Base-by-base conservation (phyloP, 2,329 filamentous ascomycete species). In the Cercospora sojina region DNA sequence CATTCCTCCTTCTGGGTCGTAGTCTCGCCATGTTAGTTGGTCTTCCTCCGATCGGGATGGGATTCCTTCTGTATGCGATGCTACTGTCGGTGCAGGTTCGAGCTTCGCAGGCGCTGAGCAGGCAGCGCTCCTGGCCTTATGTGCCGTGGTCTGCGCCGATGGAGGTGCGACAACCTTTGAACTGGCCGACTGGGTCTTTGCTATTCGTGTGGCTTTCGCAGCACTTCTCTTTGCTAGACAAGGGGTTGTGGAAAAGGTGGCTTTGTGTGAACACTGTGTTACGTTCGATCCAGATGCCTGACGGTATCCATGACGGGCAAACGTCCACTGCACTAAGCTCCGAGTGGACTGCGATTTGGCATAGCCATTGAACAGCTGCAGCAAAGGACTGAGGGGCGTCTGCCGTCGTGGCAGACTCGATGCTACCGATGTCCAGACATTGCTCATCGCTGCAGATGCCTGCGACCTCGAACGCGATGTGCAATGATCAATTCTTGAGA, bases 21-120 rank as follows among this genome's bases (percentile, higher is more conserved):
- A 79, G 69, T 79, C 76, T 51, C 76, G 74, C 77, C 77, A 79
- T 74, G 77, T 77, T 38, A 76, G 64, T 35, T 49, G 59, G 20
- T 67, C 68, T 13, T 57, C 62, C 31, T 67, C 70, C 23, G 18
- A 16, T 13, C 60, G 58, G 5, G 59, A 49, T 6, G 62, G 27
- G 3, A 71, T 7, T 23, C 74, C 73, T 69, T 76, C 75, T 12
- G 72, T 74, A 64, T 77, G 69, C 10, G 73, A 67, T 23, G 70
- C 74, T 25, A 69, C 67, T 0, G 72, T 73, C 9, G 63, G 72
- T 7, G 73, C 71, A n/a, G 74, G 64, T 41, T 73, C 58, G 0
- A 74, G 62, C 47, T 64, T 70, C n/a, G 73, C 70, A 20, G 64
- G 62, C 31, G 64, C 55, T 8, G 55, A 31, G 38, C 13, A 23